phyloP scores from a whole-genome alignment of 176 grass and related monocot species.

The Oryza rufipogon region DNA sequence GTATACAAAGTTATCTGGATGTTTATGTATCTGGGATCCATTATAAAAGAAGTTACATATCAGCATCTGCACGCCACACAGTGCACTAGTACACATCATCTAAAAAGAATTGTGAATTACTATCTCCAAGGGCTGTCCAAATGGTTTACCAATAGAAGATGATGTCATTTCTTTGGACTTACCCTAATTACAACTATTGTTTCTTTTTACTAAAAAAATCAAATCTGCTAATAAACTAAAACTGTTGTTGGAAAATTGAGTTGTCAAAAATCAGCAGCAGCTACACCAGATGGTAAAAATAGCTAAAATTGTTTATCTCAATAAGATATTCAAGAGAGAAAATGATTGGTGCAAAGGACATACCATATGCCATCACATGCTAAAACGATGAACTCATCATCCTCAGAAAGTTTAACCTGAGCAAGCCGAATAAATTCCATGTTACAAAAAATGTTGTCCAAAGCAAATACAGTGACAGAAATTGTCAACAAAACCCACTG shows the following conservation, averaged over 20 bases:
- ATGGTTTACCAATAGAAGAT: not conserved
- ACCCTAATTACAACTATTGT: not conserved
- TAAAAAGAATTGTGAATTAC: not conserved
- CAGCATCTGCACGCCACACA: not conserved
- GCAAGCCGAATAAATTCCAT: constrained; percentile 23
- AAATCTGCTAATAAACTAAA: not conserved
- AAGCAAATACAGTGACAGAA: constrained; percentile 18
- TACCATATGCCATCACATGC: constrained; percentile 99
- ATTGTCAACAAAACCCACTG: constrained; percentile 51
- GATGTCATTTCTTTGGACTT: not conserved
- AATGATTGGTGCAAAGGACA: not conserved
- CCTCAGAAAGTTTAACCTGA: constrained; percentile 85
- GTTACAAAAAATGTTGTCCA: constrained; percentile 23
- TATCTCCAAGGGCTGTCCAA: not conserved
- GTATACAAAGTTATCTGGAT: not conserved
- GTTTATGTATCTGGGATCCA: not conserved
- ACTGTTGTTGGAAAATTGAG: not conserved
- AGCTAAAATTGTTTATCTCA: not conserved
- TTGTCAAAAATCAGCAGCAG: not conserved
- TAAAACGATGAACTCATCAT: constrained; percentile 91
- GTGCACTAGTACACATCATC: not conserved
- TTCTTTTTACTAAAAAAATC: not conserved
- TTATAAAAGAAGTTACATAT: not conserved
- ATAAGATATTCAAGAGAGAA: not conserved
- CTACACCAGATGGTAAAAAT: not conserved